A percentile compares a stretch with the other conserved stretches of the same genome.
These are phyloP conservation scores for Tricladium varicosporioides DNA, from an alignment of 2,329 filamentous ascomycete species.

Conservation along the genomic window DNA sequence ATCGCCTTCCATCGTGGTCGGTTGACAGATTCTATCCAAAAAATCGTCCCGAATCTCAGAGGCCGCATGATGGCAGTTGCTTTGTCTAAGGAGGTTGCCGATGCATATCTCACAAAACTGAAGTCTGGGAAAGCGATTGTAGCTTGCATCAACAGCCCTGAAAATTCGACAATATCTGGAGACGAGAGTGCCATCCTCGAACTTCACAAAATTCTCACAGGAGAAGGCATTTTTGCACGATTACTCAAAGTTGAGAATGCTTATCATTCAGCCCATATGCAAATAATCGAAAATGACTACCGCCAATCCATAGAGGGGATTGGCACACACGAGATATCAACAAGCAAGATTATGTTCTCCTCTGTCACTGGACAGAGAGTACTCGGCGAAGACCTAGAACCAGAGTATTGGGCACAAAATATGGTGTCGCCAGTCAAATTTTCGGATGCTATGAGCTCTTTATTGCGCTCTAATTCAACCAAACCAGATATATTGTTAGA, in stretches of 20 bases:
- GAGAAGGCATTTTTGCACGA: constrained; percentile 33
- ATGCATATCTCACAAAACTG: constrained; percentile 5
- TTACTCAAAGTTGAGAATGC: constrained; percentile 39
- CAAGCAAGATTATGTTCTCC: not conserved
- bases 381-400: not conserved
- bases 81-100: constrained; percentile 18
- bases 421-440: constrained; percentile 44
- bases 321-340: not conserved
- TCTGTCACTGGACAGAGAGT: not conserved
- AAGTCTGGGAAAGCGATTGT: constrained; percentile 26
- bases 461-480: not conserved
- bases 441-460: not conserved
- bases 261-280: constrained; percentile 41
- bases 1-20: constrained; percentile 27
- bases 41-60: constrained; percentile 13
- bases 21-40: not conserved
- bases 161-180: constrained; percentile 28
- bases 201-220: constrained; percentile 15
- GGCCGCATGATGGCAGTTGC: constrained; percentile 57
- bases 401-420: constrained; percentile 44
- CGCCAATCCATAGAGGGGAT: not conserved
- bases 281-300: not conserved
- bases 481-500: not conserved
- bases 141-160: constrained; percentile 34
- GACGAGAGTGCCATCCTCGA: constrained; percentile 19